Base-by-base conservation (phyloP, 345 rosid species). In the Citrus glauca region DNA sequence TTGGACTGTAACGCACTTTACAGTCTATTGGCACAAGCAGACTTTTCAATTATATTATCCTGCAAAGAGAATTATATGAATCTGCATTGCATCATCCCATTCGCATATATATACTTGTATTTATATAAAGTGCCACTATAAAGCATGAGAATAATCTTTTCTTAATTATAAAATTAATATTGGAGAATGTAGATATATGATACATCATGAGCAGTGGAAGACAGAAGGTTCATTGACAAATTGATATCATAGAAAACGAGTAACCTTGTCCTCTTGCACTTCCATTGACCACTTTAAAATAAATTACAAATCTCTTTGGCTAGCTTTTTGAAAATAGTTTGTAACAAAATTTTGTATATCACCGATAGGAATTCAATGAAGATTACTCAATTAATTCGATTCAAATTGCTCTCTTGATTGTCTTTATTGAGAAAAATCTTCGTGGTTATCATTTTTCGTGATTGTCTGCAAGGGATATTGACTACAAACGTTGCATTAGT, bases 1-100 rank as follows among this genome's bases (percentile, higher is more conserved):
- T 83, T 75, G 83, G 85, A 73, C 60, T 35, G 77, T 73, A 70
- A 81, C 72, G 84, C 78, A 37, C 81, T 83, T 83, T 81, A 75
- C 72, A 82, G 74, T 80, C 77, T 70, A 71, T 63, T 69, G 65
- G 83, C 80, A 67, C 65, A 73, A 60, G 72, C 76, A 8, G 73
- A 75, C 86, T 66, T 82, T 85, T 57, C 42, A 66, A 40, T 66
- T 53, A 53, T 53, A 42, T 71, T 66, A 66, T 66, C 77, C 75
- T 75, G 66, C 57, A 61, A 72, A 67, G 62, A 28, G 79, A 53
- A 81, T 82, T 69, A 71, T 48, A 50, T 55, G 76, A 73, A 64
- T 65, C 17, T 22, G 20, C 48, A 20, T 57, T 22, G 42, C 45
- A 73, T 57, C 53, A 73, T 17, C 33, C 33, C 66, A 57, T 37